Percentiles rank a stretch among this genome's conserved stretches.
phyloP scores from a whole-genome alignment of 257 asterid species.

The Jacaranda mimosifolia region DNA sequence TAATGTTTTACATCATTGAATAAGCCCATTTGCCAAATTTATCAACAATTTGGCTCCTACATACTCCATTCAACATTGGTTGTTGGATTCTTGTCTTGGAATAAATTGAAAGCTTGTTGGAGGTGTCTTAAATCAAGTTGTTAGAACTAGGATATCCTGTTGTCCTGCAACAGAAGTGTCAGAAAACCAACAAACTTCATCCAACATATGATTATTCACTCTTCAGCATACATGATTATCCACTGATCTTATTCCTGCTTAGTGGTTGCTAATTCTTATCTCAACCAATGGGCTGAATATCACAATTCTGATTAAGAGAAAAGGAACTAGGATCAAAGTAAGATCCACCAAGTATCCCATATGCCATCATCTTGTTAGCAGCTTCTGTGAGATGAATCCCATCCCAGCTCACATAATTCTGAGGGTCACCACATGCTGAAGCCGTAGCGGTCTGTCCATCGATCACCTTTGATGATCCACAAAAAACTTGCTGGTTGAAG shows the following conservation, averaged over 20 bases:
- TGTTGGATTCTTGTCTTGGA: too few relatives aligned
- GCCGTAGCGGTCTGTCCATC: constrained; percentile 55
- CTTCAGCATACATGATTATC: neutral
- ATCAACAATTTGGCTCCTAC: too few relatives aligned
- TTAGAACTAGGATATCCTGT: too few relatives aligned
- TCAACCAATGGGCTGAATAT: constrained; percentile 61
- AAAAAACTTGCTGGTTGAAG: constrained; percentile 47
- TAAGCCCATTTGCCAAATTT: too few relatives aligned
- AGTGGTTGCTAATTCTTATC: neutral
- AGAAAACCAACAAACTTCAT: too few relatives aligned
- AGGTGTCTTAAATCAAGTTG: too few relatives aligned
- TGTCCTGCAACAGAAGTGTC: too few relatives aligned
- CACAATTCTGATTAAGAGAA: constrained; percentile 54
- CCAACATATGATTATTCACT: neutral
- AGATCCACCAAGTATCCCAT: constrained; percentile 60
- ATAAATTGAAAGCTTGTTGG: too few relatives aligned
- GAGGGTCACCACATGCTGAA: constrained; percentile 65
- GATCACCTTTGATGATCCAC: constrained; percentile 53
- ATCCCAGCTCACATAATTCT: constrained; percentile 74
- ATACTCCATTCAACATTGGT: too few relatives aligned
- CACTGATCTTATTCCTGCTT: neutral
- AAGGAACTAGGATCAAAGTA: constrained; percentile 58
- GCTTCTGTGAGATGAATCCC: constrained; percentile 72
- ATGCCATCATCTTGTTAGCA: constrained; percentile 57
- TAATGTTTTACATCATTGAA: too few relatives aligned